Base-by-base conservation (phyloP, 83 land plant genomes). In the Diphasiastrum complanatum region DNA sequence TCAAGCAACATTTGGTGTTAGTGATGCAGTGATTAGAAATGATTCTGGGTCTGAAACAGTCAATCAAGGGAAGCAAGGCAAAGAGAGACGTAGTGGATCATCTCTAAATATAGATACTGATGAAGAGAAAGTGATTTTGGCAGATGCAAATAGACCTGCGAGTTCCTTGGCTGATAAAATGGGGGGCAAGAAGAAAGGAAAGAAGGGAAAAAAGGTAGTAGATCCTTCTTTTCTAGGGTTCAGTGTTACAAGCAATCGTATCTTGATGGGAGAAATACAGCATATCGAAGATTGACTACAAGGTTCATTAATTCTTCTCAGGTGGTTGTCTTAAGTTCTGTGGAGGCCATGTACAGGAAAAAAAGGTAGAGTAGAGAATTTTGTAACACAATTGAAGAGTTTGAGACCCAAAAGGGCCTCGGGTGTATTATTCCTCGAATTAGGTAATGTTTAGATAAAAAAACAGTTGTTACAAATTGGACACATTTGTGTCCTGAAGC, bases 221-320 rank as follows among this genome's bases (percentile, higher is more conserved):
- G 99, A 93, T 66, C 96, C 99, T 12, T 81, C 96, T 33, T 76
- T 89, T 11, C 81, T 93, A 5, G 99, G 99, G 2, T 93, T 93
- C 58, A 93, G 92, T 70, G 88, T 93, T 4, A 76, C 95, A 19
- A 93, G 99, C 75, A 93, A 93, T 55, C 85, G 99, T 29, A 89
- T 93, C 45, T 65, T 89, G 84, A 93, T 93, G 99, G 99, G 96
- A 31, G 99, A 93, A 65, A 93, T 93, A 33, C 99, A 93, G 45
- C 83, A 83, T 47, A 45, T 75, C 12, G 96, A 93, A 2, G 95
- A 85, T 55, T 84, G n/a, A n/a, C n/a, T n/a, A n/a, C n/a, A n/a
- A n/a, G n/a, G n/a, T n/a, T n/a, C n/a, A n/a, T n/a, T n/a, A n/a
- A n/a, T n/a, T n/a, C n/a, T n/a, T n/a, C n/a, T n/a, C n/a, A n/a